Evolutionary conservation across 2,329 filamentous ascomycete species (phyloP).

Genomic region (Blastomyces silverae): DNA sequence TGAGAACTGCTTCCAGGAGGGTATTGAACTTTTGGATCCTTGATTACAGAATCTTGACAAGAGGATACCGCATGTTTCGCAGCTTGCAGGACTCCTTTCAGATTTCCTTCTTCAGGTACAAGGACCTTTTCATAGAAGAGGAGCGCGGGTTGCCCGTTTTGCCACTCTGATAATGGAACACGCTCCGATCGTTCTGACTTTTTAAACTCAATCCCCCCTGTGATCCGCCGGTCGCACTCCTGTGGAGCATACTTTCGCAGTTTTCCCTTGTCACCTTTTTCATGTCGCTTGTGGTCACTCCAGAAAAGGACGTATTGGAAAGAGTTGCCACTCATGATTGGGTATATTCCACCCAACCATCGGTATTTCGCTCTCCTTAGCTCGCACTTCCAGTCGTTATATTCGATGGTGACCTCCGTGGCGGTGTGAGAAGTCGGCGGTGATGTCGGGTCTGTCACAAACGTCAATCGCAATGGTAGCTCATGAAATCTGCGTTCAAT

Average conservation of each 20-base stretch:
- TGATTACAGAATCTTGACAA: background rate
- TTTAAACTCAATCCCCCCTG: conserved; percentile 24
- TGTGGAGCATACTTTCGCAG: conserved; percentile 32
- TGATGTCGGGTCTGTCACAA: conserved; percentile 21
- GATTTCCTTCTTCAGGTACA: conserved; percentile 22
- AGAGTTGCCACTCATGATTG: background rate
- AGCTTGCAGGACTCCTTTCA: conserved; percentile 20
- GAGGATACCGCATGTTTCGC: conserved; percentile 1
- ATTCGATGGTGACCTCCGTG: conserved; percentile 25
- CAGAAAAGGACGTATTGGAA: conserved; percentile 29
- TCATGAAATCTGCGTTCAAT: conserved; percentile 19
- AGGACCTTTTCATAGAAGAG: conserved; percentile 34
- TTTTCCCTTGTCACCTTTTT: conserved; percentile 20
- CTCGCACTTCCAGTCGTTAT: conserved; percentile 21
- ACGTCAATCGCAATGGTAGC: conserved; percentile 30
- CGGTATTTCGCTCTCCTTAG: conserved; percentile 28
- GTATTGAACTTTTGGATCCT: background rate
- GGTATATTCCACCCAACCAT: conserved; percentile 38
- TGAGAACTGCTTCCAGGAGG: background rate
- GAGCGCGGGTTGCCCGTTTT: conserved; percentile 23
- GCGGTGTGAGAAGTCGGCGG: conserved; percentile 25
- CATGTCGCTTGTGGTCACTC: conserved; percentile 29
- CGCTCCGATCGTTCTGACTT: conserved; percentile 17
- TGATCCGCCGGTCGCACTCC: conserved; percentile 25
- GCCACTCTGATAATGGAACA: conserved; percentile 28